Percentiles rank a stretch among this genome's conserved stretches.
phyloP scores from a whole-genome alignment of 805 yeast species.

The Candida palmyrensis region DNA sequence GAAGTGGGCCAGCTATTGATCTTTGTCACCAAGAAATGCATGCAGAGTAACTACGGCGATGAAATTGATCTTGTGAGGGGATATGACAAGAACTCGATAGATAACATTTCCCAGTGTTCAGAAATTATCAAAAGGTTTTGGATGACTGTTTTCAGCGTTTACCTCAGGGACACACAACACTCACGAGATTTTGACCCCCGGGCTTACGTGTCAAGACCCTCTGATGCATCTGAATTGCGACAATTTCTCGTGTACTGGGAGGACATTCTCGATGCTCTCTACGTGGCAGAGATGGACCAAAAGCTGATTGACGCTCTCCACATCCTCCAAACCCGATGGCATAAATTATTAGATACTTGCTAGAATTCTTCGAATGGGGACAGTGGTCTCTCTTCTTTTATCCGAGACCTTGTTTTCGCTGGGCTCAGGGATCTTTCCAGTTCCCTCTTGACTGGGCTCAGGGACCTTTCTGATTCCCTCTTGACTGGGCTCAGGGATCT shows the following conservation, averaged over 20 bases:
- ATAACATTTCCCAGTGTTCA: constrained; percentile 36
- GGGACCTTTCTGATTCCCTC: too few species aligned
- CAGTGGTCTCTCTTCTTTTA: too few species aligned
- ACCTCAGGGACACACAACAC: constrained; percentile 30
- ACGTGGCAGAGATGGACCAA: constrained; percentile 24
- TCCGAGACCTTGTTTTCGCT: too few species aligned
- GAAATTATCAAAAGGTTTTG: constrained; percentile 41
- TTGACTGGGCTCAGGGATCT: too few species aligned
- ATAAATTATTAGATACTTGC: constrained; percentile 6
- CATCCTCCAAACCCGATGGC: constrained; percentile 30
- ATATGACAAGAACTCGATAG: constrained; percentile 35
- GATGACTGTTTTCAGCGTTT: constrained; percentile 54
- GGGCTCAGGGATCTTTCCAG: too few species aligned
- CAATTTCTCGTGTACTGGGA: constrained; percentile 52
- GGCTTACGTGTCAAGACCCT: too few species aligned
- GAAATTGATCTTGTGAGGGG: constrained; percentile 47
- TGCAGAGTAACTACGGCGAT: constrained; percentile 53
- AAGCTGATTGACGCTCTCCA: constrained; percentile 24
- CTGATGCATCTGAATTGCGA: constrained; percentile 14
- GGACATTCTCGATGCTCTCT: constrained; percentile 37
- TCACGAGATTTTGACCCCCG: too few species aligned
- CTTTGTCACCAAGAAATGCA: constrained; percentile 18
- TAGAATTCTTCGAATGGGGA: too few species aligned
- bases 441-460: too few species aligned
- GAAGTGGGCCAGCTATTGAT: constrained; percentile 2